Percentiles rank a stretch among this genome's conserved stretches.
phyloP scores from a whole-genome alignment of 441 rosid species.

The Bocquillonia castaneifolia region DNA sequence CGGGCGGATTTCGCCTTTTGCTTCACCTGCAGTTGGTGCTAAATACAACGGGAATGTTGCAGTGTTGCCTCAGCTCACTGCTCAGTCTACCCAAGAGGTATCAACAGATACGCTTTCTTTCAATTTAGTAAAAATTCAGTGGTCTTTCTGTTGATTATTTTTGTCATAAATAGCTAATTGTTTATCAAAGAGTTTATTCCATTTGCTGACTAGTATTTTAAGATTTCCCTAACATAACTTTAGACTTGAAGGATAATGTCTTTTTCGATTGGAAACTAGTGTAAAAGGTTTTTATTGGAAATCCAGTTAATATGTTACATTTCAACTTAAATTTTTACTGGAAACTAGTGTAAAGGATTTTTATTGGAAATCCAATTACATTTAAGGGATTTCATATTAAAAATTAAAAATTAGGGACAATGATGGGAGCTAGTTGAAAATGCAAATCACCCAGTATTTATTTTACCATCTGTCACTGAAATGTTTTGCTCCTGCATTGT shows the following conservation, averaged over 20 bases:
- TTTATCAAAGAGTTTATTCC: not conserved
- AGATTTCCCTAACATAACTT: not conserved
- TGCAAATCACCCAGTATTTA: too few species aligned
- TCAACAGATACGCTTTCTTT: conserved; percentile 24
- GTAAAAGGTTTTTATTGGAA: too few species aligned
- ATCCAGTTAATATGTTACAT: too few species aligned
- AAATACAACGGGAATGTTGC: conserved; percentile 80
- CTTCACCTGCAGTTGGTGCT: conserved; percentile 61
- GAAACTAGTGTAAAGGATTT: too few species aligned
- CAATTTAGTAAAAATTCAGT: not conserved
- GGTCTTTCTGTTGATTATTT: not conserved
- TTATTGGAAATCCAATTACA: too few species aligned
- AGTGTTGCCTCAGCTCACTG: conserved; percentile 61
- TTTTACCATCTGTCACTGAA: too few species aligned
- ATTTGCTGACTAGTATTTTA: not conserved
- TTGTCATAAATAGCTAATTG: not conserved
- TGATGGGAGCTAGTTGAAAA: too few species aligned
- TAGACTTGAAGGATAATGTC: not conserved
- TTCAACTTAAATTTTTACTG: too few species aligned
- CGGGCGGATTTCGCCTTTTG: conserved; percentile 77
- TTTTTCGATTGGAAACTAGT: too few species aligned
- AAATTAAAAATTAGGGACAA: too few species aligned
- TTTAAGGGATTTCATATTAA: too few species aligned
- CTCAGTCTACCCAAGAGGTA: conserved; percentile 90
- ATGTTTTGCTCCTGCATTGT: too few species aligned